These are phyloP conservation scores for Monosporozyma yasuniensis DNA, from an alignment of 805 yeast genomes.

Conservation along the genomic window DNA sequence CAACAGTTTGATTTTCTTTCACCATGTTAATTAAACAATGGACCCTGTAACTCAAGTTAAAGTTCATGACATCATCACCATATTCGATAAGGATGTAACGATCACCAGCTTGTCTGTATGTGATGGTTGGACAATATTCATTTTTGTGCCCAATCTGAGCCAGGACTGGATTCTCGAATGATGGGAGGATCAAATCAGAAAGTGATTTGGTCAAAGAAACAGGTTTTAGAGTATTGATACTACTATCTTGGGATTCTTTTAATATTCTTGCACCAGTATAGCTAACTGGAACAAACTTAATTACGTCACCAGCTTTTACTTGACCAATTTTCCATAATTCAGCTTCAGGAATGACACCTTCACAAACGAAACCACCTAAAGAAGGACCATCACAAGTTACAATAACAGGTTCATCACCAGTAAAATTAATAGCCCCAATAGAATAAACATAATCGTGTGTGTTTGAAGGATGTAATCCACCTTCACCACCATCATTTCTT, in stretches of 20 bases:
- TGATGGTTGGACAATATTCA: constrained; percentile 54
- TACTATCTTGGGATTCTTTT: constrained; percentile 50
- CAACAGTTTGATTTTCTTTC: constrained; percentile 51
- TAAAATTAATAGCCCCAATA: constrained; percentile 91
- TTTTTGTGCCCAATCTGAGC: constrained; percentile 40
- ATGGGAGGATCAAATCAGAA: constrained; percentile 28
- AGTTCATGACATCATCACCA: constrained; percentile 81
- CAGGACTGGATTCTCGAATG: constrained; percentile 65
- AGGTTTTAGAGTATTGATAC: constrained; percentile 31
- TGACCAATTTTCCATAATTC: constrained; percentile 99
- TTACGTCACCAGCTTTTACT: constrained; percentile 85
- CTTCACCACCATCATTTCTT: constrained; percentile 92
- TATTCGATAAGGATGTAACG: constrained; percentile 86
- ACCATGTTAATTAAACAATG: constrained; percentile 74
- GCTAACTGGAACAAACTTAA: constrained; percentile 70
- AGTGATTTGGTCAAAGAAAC: constrained; percentile 23
- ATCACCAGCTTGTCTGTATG: constrained; percentile 95
- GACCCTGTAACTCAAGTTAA: constrained; percentile 77
- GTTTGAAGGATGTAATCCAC: constrained; percentile 97
- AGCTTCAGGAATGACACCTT: constrained; percentile 89
- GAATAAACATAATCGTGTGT: constrained; percentile 97
- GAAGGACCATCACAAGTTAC: constrained; percentile 97
- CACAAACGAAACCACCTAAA: constrained; percentile 94
- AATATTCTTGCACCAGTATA: constrained; percentile 59
- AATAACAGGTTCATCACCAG: constrained; percentile 98